These are phyloP conservation scores for Termitomyces sp. DNA, from an alignment of 768 basidiomycete species.

Conservation along the genomic window DNA sequence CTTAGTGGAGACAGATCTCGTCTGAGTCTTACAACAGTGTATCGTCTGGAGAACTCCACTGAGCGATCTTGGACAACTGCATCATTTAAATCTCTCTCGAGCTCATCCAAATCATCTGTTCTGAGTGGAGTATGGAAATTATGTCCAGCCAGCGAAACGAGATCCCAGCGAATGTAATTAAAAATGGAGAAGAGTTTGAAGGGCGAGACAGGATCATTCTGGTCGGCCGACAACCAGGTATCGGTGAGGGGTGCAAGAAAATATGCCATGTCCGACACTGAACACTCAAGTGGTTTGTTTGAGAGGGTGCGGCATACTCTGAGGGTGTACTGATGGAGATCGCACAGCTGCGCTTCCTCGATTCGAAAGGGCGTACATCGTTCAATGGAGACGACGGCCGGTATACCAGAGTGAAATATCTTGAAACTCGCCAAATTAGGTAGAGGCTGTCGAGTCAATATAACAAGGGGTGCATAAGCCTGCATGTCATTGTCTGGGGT, in stretches of 20 bases:
- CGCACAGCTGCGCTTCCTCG: conserved; percentile 36
- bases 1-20: conserved; percentile 69
- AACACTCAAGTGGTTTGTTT: conserved; percentile 65
- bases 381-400: conserved; percentile 35
- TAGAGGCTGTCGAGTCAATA: conserved; percentile 65
- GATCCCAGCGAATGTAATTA: conserved; percentile 58
- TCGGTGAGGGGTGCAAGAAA: conserved; percentile 58
- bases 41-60: conserved; percentile 73
- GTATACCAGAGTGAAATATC: conserved; percentile 51
- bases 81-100: conserved; percentile 48
- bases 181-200: conserved; percentile 30
- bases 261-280: conserved; percentile 49
- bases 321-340: conserved; percentile 56
- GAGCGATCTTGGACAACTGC: conserved; percentile 70
- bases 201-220: conserved; percentile 7
- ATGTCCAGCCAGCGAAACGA: conserved; percentile 44
- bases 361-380: conserved; percentile 46
- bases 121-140: conserved; percentile 48
- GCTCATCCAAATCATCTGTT: conserved; percentile 24
- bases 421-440: conserved; percentile 51
- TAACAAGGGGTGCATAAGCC: conserved; percentile 50
- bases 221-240: conserved; percentile 27
- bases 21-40: conserved; percentile 49
- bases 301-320: conserved; percentile 54
- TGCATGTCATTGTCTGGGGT: conserved; percentile 24